These are phyloP conservation scores for Apiotrichum porosum DNA, from an alignment of 1,284 basidiomycete species.

Conservation along the genomic window DNA sequence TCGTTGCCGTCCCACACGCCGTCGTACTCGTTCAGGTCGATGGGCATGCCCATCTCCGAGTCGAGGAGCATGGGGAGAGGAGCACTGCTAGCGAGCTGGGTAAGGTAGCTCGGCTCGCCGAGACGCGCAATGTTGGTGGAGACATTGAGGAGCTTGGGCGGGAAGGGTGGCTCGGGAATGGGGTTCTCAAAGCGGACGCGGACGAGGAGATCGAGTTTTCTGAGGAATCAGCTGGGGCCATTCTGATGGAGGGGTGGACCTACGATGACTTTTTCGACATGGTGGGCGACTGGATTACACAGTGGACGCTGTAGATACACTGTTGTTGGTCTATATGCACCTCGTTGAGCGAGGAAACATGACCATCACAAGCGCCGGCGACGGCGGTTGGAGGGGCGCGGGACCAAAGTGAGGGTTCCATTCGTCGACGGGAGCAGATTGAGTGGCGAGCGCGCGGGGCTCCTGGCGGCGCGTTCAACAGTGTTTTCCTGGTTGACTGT, in stretches of 20 bases:
- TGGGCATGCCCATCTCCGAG: constrained; percentile 87
- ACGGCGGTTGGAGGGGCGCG: no score
- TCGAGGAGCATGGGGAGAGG: constrained; percentile 89
- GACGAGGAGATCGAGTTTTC: constrained; percentile 67
- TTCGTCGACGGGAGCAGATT: no score
- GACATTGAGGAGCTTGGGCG: constrained; percentile 84
- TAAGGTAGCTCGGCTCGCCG: constrained; percentile 74
- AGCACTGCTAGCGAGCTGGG: constrained; percentile 69
- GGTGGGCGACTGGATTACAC: not conserved
- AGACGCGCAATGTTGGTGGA: constrained; percentile 76
- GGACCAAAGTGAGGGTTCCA: not conserved
- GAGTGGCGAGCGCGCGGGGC: no score
- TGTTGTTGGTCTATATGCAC: no score
- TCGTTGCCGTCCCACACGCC: constrained; percentile 77
- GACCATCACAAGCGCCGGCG: no score
- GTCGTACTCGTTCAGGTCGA: constrained; percentile 76
- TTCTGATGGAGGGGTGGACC: not conserved
- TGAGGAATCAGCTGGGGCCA: constrained; percentile 8
- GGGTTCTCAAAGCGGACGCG: constrained; percentile 89
- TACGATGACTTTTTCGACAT: constrained; percentile 37
- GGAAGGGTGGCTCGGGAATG: constrained; percentile 87
- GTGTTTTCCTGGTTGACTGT: no score
- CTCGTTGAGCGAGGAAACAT: no score
- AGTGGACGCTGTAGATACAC: not conserved
- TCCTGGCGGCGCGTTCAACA: no score